Conservation (phyloP, 75 land plant genomes). For the Pinus taeda region DNA sequence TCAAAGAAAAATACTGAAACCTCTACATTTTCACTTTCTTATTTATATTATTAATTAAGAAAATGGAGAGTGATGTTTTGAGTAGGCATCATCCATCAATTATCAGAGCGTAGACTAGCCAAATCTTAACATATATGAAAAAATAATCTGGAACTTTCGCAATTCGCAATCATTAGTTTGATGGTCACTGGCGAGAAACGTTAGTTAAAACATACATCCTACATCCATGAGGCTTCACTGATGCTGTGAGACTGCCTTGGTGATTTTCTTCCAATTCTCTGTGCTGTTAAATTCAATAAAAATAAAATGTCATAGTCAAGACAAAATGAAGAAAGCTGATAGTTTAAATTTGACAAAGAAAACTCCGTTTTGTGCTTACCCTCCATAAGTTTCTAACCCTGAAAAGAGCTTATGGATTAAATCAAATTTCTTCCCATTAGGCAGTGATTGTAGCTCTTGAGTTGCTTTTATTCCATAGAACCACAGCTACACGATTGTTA, state of each 20-base stretch:
- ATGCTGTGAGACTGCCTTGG: constrained; percentile 15
- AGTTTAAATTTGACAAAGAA: background rate
- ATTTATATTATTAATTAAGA: no score
- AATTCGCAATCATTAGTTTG: no score
- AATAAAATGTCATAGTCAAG: background rate
- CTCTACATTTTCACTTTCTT: no score
- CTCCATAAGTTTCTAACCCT: constrained; percentile 33
- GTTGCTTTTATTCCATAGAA: constrained; percentile 37
- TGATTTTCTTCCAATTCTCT: background rate
- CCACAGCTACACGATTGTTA: constrained; percentile 15
- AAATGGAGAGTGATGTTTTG: no score
- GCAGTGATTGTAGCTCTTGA: constrained; percentile 17
- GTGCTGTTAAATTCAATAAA: background rate
- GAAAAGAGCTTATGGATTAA: constrained; percentile 8
- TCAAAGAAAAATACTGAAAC: no score
- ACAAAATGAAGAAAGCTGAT: background rate
- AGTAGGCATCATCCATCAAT: no score
- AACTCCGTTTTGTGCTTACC: constrained; percentile 10
- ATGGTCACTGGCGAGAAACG: background rate
- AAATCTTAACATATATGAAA: no score
- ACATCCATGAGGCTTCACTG: constrained; percentile 42
- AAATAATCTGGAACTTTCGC: no score
- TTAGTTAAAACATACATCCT: constrained; percentile 31
- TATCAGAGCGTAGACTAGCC: no score
- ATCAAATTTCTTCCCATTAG: constrained; percentile 26